Evolutionary conservation across 495 filamentous ascomycete species (phyloP).

Genomic region (Neurospora tetraspora): DNA sequence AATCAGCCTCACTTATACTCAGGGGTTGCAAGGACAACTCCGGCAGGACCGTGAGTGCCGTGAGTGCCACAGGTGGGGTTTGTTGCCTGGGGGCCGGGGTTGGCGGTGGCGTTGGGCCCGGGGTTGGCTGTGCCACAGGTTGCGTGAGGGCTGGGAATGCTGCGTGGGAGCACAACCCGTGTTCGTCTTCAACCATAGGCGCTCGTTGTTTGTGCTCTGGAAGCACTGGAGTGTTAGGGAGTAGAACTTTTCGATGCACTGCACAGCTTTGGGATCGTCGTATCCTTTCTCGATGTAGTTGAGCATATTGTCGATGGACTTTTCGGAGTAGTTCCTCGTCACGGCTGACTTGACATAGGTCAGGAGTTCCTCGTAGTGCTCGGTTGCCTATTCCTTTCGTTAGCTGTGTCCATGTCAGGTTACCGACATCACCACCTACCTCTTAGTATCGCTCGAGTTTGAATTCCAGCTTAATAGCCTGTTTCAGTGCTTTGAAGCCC

Average conservation of each 20-base stretch:
- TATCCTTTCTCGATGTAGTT: slow-evolving; percentile 94
- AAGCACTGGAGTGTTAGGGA: slow-evolving; percentile 86
- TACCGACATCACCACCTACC: slow-evolving; percentile 33
- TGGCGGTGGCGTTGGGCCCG: too few species aligned
- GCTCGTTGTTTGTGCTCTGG: slow-evolving; percentile 95
- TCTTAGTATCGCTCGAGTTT: slow-evolving; percentile 74
- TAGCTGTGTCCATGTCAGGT: background rate
- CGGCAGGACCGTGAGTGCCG: too few species aligned
- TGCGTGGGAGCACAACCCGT: too few species aligned
- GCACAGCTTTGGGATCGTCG: slow-evolving; percentile 61
- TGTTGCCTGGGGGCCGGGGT: too few species aligned
- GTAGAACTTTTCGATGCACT: slow-evolving; percentile 95
- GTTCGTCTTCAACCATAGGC: slow-evolving; percentile 96
- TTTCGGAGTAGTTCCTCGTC: slow-evolving; percentile 97
- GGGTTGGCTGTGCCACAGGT: too few species aligned
- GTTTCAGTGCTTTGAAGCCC: slow-evolving; percentile 97
- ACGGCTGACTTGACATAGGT: slow-evolving; percentile 96
- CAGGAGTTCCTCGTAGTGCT: slow-evolving; percentile 89
- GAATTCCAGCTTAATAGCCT: slow-evolving; percentile 95
- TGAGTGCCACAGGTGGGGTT: too few species aligned
- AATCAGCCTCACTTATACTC: too few species aligned
- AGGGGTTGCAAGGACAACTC: too few species aligned
- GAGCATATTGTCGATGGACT: slow-evolving; percentile 99
- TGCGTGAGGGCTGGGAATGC: too few species aligned
- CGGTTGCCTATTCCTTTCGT: slow-evolving; percentile 61